Evolutionary conservation across 2,329 filamentous ascomycete genomes (phyloP).

Genomic region (Ceratocystis huliohia): DNA sequence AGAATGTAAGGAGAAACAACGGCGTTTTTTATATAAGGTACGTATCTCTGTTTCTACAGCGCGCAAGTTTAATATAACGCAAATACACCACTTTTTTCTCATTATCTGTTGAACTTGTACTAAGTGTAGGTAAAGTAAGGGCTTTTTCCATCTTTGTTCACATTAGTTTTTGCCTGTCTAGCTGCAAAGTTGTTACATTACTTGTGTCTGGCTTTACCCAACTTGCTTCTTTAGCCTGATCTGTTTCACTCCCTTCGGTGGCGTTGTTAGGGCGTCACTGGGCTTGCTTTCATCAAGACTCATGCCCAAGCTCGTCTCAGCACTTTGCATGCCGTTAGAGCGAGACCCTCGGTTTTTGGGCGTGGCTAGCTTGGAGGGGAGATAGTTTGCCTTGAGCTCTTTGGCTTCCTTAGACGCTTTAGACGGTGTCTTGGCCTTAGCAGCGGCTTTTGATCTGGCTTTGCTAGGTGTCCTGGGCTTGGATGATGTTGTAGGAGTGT

Average conservation of each 20-base stretch:
- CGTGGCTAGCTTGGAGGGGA: neutral
- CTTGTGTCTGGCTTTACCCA: neutral
- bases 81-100: neutral
- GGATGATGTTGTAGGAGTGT: neutral
- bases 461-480: neutral
- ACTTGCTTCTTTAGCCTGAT: neutral
- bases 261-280: neutral
- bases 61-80: neutral
- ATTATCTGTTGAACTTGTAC: neutral
- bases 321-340: neutral
- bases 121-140: neutral
- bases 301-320: neutral
- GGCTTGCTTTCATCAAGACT: neutral
- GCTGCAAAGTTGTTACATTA: neutral
- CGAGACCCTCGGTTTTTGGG: neutral
- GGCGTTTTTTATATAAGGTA: neutral
- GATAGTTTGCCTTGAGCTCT: neutral
- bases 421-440: neutral
- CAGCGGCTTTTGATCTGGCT: neutral
- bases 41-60: conserved; percentile 1
- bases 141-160: neutral
- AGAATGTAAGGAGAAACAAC: neutral
- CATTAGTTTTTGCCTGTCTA: neutral
- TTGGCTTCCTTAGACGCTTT: neutral
- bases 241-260: neutral